These are phyloP conservation scores for Stagonosporopsis vannaccii DNA, from an alignment of 2,329 filamentous ascomycete genomes.

Conservation along the genomic window DNA sequence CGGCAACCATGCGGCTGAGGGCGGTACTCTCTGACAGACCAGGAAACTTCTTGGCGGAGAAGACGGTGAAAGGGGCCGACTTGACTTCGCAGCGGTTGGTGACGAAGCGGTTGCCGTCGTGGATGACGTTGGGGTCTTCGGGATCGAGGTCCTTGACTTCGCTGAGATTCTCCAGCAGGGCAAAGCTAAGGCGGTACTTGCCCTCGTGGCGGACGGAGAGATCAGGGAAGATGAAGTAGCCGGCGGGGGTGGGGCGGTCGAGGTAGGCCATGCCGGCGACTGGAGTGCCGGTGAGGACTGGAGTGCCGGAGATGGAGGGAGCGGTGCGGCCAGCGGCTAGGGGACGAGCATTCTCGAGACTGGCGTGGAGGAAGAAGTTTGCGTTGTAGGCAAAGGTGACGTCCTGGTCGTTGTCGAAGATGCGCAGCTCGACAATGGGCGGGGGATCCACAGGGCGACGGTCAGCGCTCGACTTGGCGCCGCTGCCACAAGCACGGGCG, in stretches of 20 bases:
- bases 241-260: slow-evolving; percentile 78
- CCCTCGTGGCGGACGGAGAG: slow-evolving; percentile 95
- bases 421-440: slow-evolving; percentile 88
- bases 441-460: slow-evolving; percentile 92
- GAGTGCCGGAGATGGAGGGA: slow-evolving; percentile 70
- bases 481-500: slow-evolving; percentile 92
- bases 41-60: slow-evolving; percentile 98
- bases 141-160: slow-evolving; percentile 78
- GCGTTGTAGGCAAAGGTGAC: slow-evolving; percentile 91
- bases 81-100: slow-evolving; percentile 90
- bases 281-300: slow-evolving; percentile 91
- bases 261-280: slow-evolving; percentile 96
- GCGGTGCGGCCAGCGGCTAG: slow-evolving; percentile 81
- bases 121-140: slow-evolving; percentile 54
- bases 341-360: slow-evolving; percentile 82
- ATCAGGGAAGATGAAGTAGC: slow-evolving; percentile 98
- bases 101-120: slow-evolving; percentile 63
- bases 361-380: slow-evolving; percentile 95
- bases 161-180: slow-evolving; percentile 92
- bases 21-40: slow-evolving; percentile 88
- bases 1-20: slow-evolving; percentile 88
- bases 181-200: slow-evolving; percentile 88
- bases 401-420: slow-evolving; percentile 74
- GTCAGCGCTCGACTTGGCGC: slow-evolving; percentile 83
- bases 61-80: slow-evolving; percentile 86